Conservation (phyloP, 345 rosid species). For the Kandelia obovata region DNA sequence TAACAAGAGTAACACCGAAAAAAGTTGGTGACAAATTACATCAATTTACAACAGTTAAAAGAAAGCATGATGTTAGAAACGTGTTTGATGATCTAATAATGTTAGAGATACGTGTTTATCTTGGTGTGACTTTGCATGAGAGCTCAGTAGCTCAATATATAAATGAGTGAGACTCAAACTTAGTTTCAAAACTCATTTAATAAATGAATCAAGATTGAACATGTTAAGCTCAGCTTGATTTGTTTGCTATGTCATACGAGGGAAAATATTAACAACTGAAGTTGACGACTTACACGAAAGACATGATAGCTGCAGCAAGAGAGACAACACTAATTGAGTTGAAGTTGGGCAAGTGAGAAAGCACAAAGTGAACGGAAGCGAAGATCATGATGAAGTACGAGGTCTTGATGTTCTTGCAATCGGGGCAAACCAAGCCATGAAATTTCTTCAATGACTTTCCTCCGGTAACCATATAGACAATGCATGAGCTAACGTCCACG, state of each 20-base stretch:
- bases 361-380: constrained; percentile 59
- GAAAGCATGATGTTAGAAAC: not conserved
- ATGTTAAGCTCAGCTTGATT: too few species aligned
- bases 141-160: not conserved
- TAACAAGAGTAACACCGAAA: not conserved
- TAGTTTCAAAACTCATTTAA: too few species aligned
- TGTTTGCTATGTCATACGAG: too few species aligned
- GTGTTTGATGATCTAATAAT: too few species aligned
- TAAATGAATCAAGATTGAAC: too few species aligned
- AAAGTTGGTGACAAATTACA: not conserved
- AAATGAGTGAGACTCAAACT: too few species aligned
- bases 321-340: constrained; percentile 62
- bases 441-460: constrained; percentile 76
- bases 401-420: constrained; percentile 45
- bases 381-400: constrained; percentile 72
- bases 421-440: constrained; percentile 47
- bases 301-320: constrained; percentile 81
- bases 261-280: too few species aligned
- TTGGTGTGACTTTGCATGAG: too few species aligned
- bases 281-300: constrained; percentile 41
- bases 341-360: constrained; percentile 74
- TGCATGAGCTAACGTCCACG: constrained; percentile 62
- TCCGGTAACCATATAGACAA: constrained; percentile 81
- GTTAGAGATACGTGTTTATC: not conserved
- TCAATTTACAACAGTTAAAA: too few species aligned